Evolutionary conservation across 140 eudicot genomes (phyloP), one percentile per base, ranked within the genome.

Genomic region (Anethum foeniculum): DNA sequence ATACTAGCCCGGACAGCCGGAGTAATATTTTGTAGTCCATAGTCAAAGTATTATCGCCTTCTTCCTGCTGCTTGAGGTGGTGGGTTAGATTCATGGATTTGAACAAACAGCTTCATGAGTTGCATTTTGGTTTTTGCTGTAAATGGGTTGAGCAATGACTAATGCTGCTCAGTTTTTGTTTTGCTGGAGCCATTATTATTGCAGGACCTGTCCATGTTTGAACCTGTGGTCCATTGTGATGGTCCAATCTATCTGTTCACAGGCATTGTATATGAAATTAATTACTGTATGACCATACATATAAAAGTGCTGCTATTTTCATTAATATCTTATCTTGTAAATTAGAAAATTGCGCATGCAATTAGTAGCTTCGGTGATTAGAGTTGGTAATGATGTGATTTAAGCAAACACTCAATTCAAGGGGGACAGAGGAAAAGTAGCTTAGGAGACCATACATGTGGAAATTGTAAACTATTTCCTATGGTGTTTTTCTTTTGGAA

Each of bases 381-480:
- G 49, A 16, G 15, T 19, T 25, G 44, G 76, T 38, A 38, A 76
- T 27, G 14, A 27, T 44, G 34, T 49, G 67, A 51, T 76, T 46
- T 0, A 30, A 46, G 62, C 79, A 47, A 48, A 3, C 79, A 48
- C 49, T 36, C 48, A 75, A 43, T 27, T 14, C 14, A 39, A 51
- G 14, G 62, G 82, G 82, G 65, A 46, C 75, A 71, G 64, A 11
- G 15, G 81, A 38, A 72, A 72, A 19, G 52, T 38, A 71, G 52
- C 25, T 72, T 65, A 75, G 44, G 56, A 46, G 77, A 79, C 82
- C 82, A 27, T 67, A 21, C 82, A 79, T 79, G 82, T 79, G 82
- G 41, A 65, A n/a, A 10, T 43, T 25, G 77, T 79, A 47, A 67
- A 80, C 73, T 67, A 16, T 43, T 18, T 39, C 43, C 75, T 23